phyloP scores from a whole-genome alignment of 495 filamentous ascomycete genomes.

The Margaritispora aquatica region DNA sequence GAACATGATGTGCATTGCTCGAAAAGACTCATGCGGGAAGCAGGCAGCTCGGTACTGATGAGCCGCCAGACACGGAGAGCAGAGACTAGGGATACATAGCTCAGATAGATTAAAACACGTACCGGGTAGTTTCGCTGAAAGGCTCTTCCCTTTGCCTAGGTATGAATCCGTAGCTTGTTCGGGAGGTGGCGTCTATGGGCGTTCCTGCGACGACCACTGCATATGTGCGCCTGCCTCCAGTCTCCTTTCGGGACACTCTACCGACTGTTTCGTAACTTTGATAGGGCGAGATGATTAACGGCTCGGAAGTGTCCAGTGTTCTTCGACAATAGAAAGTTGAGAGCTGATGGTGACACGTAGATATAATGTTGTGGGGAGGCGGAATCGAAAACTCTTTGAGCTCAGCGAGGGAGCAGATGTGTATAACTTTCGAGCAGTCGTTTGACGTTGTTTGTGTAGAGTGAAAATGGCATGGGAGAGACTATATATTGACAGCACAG shows the following conservation, averaged over 20 bases:
- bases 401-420: neutral
- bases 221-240: conserved; percentile 18
- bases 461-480: neutral
- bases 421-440: conserved; percentile 9
- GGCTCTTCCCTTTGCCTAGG: neutral
- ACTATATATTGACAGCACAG: conserved; percentile 2
- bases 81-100: conserved; percentile 5
- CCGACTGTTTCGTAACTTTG: conserved; percentile 20
- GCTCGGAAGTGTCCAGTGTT: conserved; percentile 1
- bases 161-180: conserved; percentile 8
- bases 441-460: neutral
- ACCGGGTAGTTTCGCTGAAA: conserved; percentile 16
- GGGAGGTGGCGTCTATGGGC: conserved; percentile 17
- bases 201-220: conserved; percentile 20
- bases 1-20: conserved; percentile 25
- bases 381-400: neutral
- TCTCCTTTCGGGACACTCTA: conserved; percentile 16
- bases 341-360: neutral
- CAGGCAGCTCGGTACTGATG: conserved; percentile 22
- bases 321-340: neutral
- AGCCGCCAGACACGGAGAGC: conserved; percentile 9
- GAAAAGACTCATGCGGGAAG: conserved; percentile 14
- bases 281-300: conserved; percentile 5
- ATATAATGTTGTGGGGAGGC: neutral
- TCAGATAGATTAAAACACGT: conserved; percentile 24